Evolutionary conservation across 352 stramenopile species (phyloP).

Genomic region (Thraustochytrium sp.): DNA sequence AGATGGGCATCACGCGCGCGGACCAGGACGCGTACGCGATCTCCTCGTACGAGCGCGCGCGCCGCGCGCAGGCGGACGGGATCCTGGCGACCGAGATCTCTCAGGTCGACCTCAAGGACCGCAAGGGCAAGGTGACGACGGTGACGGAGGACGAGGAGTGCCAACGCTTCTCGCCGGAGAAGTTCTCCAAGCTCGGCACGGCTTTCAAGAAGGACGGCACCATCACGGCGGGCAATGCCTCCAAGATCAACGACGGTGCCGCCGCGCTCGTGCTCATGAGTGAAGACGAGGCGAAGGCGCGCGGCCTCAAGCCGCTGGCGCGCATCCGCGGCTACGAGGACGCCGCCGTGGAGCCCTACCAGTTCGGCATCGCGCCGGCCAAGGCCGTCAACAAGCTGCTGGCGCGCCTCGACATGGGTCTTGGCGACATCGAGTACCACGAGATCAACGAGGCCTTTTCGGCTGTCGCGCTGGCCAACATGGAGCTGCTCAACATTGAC

Average conservation of each 20-base stretch:
- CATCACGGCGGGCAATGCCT: conserved; percentile 94
- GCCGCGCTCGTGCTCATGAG: conserved; percentile 91
- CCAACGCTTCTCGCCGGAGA: conserved; percentile 75
- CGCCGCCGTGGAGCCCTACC: conserved; percentile 74
- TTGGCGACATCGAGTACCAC: conserved; percentile 91
- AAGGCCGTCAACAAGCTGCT: conserved; percentile 88
- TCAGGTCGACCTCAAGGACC: conserved; percentile 70
- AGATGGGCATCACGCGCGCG: conserved; percentile 80
- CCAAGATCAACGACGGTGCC: conserved; percentile 92
- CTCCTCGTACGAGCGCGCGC: conserved; percentile 80
- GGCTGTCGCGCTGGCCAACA: conserved; percentile 91
- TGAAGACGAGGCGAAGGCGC: conserved; percentile 69
- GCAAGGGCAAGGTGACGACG: conserved; percentile 57
- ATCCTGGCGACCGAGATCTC: conserved; percentile 83
- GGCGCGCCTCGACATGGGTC: conserved; percentile 73
- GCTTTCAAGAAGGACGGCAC: conserved; percentile 92
- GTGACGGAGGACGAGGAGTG: conserved; percentile 87
- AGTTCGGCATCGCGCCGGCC: conserved; percentile 93
- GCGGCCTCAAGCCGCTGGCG: conserved; percentile 65
- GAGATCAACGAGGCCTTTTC: conserved; percentile 99
- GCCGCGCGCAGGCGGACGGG: conserved; percentile 58
- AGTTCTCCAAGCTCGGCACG: conserved; percentile 75
- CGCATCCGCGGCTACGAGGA: conserved; percentile 65
- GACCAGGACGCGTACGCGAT: conserved; percentile 92
- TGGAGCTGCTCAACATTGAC: conserved; percentile 84